A percentile compares a stretch with the other conserved stretches of the same genome.
phyloP scores from a whole-genome alignment of 805 yeast species.

The Saccharomycopsis schoenii region DNA sequence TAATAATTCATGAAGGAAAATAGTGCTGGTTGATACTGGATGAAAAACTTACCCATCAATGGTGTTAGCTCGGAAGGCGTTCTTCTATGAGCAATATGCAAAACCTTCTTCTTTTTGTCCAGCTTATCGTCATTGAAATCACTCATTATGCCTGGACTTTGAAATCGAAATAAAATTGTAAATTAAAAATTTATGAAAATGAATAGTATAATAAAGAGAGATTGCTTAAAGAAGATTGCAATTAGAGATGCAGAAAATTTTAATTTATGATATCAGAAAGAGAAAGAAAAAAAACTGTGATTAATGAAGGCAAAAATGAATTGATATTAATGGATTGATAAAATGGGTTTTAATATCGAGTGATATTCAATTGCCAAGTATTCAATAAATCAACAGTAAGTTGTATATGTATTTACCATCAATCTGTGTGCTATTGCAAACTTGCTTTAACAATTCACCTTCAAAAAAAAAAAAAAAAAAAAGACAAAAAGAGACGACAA shows the following conservation, averaged over 20 bases:
- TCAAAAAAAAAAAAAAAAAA: background rate
- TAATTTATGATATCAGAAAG: background rate
- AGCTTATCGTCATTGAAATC: background rate
- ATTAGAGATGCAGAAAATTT: background rate
- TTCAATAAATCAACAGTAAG: background rate
- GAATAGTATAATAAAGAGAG: background rate
- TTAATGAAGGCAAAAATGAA: background rate
- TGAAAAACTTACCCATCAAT: conserved; percentile 52
- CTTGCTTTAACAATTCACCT: background rate
- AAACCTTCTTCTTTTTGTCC: conserved; percentile 41
- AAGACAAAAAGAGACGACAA: background rate
- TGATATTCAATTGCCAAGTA: background rate
- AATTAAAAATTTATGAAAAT: background rate
- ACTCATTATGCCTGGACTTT: background rate
- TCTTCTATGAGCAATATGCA: conserved; percentile 94
- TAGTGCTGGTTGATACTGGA: background rate
- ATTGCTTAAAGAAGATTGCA: too few relatives aligned
- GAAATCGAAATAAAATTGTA: background rate
- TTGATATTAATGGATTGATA: background rate
- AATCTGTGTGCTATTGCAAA: background rate
- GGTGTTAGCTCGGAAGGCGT: conserved; percentile 94
- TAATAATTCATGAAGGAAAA: background rate
- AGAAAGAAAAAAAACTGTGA: background rate
- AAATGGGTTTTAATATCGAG: background rate
- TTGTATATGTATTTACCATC: too few relatives aligned